Conservation (phyloP, 139 green algal genomes). For the Chlamydomonas eustigma region DNA sequence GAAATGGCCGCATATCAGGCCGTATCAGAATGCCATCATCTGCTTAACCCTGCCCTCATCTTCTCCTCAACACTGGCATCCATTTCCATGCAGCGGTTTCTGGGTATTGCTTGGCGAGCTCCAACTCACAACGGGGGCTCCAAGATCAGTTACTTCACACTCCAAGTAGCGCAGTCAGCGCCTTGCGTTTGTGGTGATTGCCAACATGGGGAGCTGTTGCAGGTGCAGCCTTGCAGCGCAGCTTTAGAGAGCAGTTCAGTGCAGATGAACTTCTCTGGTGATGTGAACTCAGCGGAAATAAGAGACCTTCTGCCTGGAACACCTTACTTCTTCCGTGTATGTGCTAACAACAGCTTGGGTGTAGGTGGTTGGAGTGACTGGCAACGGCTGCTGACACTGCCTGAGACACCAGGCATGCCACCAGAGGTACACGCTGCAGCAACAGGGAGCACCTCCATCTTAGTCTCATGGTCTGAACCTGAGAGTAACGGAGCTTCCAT, state of each 20-base stretch:
- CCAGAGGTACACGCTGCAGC: not conserved
- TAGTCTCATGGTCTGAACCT: not conserved
- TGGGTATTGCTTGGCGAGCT: slow-evolving; percentile 44
- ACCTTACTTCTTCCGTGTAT: not conserved
- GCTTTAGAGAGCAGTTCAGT: not conserved
- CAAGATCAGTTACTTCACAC: slow-evolving; percentile 41
- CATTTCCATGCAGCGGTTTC: slow-evolving; percentile 20
- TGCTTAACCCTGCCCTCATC: too few species aligned
- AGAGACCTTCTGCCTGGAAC: not conserved
- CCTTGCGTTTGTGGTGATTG: not conserved
- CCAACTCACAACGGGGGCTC: slow-evolving; percentile 58
- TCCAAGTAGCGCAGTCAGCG: slow-evolving; percentile 38
- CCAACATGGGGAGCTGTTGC: not conserved
- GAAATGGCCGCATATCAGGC: too few species aligned
- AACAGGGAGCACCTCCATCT: not conserved
- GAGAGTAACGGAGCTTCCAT: not conserved
- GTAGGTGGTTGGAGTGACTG: not conserved
- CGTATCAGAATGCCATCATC: too few species aligned
- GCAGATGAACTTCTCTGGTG: not conserved
- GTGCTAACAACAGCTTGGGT: not conserved
- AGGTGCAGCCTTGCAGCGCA: not conserved
- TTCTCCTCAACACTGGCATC: not conserved
- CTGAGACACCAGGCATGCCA: not conserved
- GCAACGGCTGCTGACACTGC: not conserved
- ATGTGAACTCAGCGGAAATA: not conserved